Percentiles rank a stretch among this genome's conserved stretches.
phyloP scores from a whole-genome alignment of 2,329 filamentous ascomycete species.

The Colletotrichum paranaense region DNA sequence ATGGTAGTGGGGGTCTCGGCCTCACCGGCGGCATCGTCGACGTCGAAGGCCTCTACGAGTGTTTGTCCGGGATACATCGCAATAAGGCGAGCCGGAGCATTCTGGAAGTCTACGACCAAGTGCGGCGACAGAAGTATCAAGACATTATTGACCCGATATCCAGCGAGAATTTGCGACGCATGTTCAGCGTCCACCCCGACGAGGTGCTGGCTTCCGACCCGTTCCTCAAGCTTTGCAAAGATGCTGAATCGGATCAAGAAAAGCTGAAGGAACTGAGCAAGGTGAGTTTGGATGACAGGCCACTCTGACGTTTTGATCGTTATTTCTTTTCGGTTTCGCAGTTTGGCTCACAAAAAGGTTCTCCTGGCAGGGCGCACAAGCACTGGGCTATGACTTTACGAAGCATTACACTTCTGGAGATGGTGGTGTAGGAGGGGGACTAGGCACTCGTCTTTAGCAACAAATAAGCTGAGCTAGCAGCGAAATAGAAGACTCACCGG shows the following conservation, averaged over 20 bases:
- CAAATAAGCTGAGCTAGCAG: background rate
- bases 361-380: slow-evolving; percentile 2
- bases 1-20: slow-evolving; percentile 63
- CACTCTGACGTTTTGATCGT: background rate
- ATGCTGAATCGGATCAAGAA: slow-evolving; percentile 46
- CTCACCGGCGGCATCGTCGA: slow-evolving; percentile 73
- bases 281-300: slow-evolving; percentile 45
- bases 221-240: slow-evolving; percentile 50
- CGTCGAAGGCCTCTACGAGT: slow-evolving; percentile 69
- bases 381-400: slow-evolving; percentile 53
- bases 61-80: slow-evolving; percentile 58
- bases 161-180: slow-evolving; percentile 54
- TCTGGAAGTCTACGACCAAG: slow-evolving; percentile 55
- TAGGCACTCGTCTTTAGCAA: background rate
- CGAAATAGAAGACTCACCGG: background rate
- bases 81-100: slow-evolving; percentile 54
- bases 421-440: background rate
- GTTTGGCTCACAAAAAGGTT: background rate
- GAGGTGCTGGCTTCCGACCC: slow-evolving; percentile 42
- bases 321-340: background rate
- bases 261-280: slow-evolving; percentile 47
- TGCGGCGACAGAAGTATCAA: slow-evolving; percentile 56
- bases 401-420: slow-evolving; percentile 50
- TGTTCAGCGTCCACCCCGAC: slow-evolving; percentile 50
- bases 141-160: slow-evolving; percentile 54